Evolutionary conservation across 768 basidiomycete genomes (phyloP).

Genomic region (Myochromella boudieri): DNA sequence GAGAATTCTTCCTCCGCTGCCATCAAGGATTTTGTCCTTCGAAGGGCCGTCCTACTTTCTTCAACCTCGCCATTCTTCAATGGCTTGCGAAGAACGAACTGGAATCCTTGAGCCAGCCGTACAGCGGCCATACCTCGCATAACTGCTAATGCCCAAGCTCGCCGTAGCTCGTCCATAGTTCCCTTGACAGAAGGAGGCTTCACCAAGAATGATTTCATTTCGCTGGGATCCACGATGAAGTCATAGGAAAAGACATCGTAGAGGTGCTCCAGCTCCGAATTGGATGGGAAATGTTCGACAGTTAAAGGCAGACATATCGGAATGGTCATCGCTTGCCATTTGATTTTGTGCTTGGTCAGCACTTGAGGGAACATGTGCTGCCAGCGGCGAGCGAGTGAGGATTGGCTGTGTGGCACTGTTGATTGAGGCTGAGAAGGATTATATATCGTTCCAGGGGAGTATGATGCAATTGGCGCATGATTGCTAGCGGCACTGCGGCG

Average conservation of each 20-base stretch:
- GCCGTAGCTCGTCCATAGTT: conserved; percentile 55
- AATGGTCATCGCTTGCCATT: conserved; percentile 86
- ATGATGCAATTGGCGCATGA: conserved; percentile 41
- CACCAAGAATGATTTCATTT: conserved; percentile 87
- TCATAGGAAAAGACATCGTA: conserved; percentile 88
- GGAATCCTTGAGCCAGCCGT: conserved; percentile 91
- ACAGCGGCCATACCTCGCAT: conserved; percentile 96
- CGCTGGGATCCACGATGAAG: conserved; percentile 79
- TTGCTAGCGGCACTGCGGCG: conserved; percentile 48
- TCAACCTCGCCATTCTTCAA: conserved; percentile 25
- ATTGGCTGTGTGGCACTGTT: conserved; percentile 58
- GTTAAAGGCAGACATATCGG: conserved; percentile 90
- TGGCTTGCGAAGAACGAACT: conserved; percentile 71
- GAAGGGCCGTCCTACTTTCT: conserved; percentile 33
- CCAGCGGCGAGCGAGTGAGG: conserved; percentile 85
- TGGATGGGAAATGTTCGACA: conserved; percentile 82
- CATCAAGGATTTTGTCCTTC: conserved; percentile 58
- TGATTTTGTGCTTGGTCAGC: conserved; percentile 79
- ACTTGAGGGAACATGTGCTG: conserved; percentile 80
- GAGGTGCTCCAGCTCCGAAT: conserved; percentile 68
- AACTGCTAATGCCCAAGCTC: conserved; percentile 73
- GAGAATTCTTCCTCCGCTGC: conserved; percentile 51
- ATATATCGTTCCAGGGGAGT: conserved; percentile 46
- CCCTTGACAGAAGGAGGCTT: conserved; percentile 54
- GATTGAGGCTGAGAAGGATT: conserved; percentile 71